phyloP scores from a whole-genome alignment of 495 filamentous ascomycete genomes.

The Aspergillus affinis region DNA sequence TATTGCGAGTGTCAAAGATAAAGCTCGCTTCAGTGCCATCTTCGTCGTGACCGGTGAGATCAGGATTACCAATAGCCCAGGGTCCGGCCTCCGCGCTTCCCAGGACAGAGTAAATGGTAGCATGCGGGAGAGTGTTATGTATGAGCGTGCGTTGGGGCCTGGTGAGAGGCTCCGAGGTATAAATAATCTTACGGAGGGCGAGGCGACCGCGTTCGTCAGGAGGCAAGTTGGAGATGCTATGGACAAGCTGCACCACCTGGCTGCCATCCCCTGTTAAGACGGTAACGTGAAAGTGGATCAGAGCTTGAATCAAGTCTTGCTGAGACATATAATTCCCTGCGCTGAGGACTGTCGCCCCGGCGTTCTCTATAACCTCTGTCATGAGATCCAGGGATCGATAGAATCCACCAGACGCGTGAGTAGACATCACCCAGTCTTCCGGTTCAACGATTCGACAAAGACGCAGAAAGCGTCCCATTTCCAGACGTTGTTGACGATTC shows the following conservation, averaged over 20 bases:
- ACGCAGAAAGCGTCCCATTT: slow-evolving; percentile 21
- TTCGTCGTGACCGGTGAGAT: slow-evolving; percentile 14
- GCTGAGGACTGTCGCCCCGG: slow-evolving; percentile 26
- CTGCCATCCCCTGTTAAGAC: slow-evolving; percentile 26
- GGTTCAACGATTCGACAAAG: slow-evolving; percentile 15
- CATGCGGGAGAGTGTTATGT: slow-evolving; percentile 4
- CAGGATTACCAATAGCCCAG: slow-evolving; percentile 22
- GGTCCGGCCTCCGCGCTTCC: slow-evolving; percentile 33
- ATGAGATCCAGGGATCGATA: slow-evolving; percentile 22
- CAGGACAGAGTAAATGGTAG: slow-evolving; percentile 26
- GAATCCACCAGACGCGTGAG: slow-evolving; percentile 20
- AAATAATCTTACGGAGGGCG: too few species aligned
- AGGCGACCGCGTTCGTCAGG: slow-evolving; percentile 5
- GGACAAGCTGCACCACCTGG: slow-evolving; percentile 24
- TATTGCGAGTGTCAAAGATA: slow-evolving; percentile 29
- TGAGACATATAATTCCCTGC: slow-evolving; percentile 22
- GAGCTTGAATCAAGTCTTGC: slow-evolving; percentile 14
- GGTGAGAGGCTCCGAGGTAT: too few species aligned
- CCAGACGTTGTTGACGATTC: slow-evolving; percentile 28
- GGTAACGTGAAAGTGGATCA: slow-evolving; percentile 26
- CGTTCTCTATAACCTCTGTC: slow-evolving; percentile 18
- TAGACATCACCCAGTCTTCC: slow-evolving; percentile 31
- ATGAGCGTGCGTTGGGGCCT: too few species aligned
- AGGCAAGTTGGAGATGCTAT: slow-evolving; percentile 24
- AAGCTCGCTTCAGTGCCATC: slow-evolving; percentile 22